These are phyloP conservation scores for Geotrichum restrictum DNA, from an alignment of 1,139 yeast genomes.

Conservation along the genomic window DNA sequence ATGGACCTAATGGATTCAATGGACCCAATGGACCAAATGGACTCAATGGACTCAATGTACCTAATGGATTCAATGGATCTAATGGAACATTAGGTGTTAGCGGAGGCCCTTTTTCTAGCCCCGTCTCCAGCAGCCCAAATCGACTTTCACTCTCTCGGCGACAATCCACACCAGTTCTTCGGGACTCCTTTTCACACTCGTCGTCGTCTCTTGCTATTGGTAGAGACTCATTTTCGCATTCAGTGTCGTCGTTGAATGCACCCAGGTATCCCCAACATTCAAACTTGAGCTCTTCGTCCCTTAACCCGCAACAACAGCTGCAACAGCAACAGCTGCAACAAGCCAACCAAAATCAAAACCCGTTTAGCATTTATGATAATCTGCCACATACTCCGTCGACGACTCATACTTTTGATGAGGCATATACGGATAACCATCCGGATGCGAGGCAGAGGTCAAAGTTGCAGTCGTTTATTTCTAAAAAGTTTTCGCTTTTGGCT, in stretches of 20 bases:
- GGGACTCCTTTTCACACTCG: neutral
- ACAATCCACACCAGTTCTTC: conserved; percentile 1
- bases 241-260: neutral
- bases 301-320: neutral
- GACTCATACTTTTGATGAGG: neutral
- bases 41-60: too few relatives aligned
- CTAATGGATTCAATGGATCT: too few relatives aligned
- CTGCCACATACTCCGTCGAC: neutral
- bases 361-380: neutral
- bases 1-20: too few relatives aligned
- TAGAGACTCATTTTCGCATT: neutral
- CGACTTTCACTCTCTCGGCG: neutral
- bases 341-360: too few relatives aligned
- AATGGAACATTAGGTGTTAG: too few relatives aligned
- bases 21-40: too few relatives aligned
- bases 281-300: neutral
- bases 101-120: too few relatives aligned
- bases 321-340: neutral
- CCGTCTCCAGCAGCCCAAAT: neutral
- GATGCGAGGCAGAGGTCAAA: neutral
- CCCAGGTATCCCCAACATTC: neutral
- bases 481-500: neutral
- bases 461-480: neutral
- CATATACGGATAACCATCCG: neutral
- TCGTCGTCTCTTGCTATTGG: neutral